Percentiles rank a stretch among this genome's conserved stretches.
Evolutionary conservation across 495 filamentous ascomycete genomes (phyloP).

Genomic region (Evernia prunastri): DNA sequence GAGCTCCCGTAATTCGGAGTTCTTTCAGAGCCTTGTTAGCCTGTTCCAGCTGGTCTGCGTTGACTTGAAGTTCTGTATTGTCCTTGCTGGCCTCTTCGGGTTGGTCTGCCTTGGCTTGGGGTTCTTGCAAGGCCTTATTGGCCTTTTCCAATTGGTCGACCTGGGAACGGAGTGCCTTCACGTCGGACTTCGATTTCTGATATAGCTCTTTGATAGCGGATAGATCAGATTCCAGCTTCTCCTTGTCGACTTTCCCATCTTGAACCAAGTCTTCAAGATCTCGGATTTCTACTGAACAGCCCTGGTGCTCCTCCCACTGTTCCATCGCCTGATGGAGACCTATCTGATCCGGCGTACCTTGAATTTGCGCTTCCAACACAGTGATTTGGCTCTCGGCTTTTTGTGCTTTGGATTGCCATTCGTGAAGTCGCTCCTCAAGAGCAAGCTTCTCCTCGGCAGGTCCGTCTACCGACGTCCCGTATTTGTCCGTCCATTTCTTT

Average conservation of each 20-base stretch:
- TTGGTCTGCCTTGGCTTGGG: too few species aligned
- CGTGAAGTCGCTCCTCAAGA: not conserved
- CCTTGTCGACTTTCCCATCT: not conserved
- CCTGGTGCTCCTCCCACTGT: not conserved
- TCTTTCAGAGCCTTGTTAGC: not conserved
- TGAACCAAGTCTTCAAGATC: not conserved
- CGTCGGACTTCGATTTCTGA: not conserved
- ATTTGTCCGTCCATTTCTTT: not conserved
- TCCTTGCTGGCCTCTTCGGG: too few species aligned
- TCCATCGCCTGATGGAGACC: not conserved
- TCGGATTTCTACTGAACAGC: not conserved
- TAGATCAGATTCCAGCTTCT: slow-evolving; percentile 1
- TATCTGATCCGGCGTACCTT: not conserved
- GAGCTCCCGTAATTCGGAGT: too few species aligned
- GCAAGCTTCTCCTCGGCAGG: not conserved
- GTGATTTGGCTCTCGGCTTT: not conserved
- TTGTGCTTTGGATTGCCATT: not conserved
- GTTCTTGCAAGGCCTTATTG: not conserved
- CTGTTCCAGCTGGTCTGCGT: not conserved
- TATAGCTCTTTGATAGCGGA: not conserved
- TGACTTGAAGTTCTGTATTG: not conserved
- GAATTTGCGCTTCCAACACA: not conserved
- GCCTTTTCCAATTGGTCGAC: not conserved
- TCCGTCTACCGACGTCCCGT: not conserved
- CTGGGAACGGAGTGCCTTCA: not conserved